phyloP scores from a whole-genome alignment of 345 rosid genomes.

The Schrenkiella parvula region DNA sequence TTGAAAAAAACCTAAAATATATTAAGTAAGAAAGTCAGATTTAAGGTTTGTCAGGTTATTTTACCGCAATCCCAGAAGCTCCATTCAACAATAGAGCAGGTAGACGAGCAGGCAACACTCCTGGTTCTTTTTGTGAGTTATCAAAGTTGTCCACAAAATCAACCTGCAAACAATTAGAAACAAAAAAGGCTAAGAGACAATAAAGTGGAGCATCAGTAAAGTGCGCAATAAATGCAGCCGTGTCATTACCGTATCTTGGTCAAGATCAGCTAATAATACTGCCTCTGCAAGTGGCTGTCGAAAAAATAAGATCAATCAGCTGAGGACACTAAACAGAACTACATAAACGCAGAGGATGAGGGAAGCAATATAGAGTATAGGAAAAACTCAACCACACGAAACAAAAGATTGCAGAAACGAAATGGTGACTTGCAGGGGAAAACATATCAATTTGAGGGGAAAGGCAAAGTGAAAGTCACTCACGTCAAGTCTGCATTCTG shows the following conservation, averaged over 20 bases:
- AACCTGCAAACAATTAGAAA: conserved; percentile 49
- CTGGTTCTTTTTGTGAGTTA: conserved; percentile 85
- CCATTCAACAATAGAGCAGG: conserved; percentile 88
- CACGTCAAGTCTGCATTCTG: conserved; percentile 93
- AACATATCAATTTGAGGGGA: background rate
- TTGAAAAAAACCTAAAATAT: background rate
- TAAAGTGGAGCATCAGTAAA: background rate
- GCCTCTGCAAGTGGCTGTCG: conserved; percentile 86
- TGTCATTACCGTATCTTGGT: conserved; percentile 64
- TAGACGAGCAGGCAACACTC: conserved; percentile 89
- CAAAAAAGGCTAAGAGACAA: conserved; percentile 15
- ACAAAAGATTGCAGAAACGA: background rate
- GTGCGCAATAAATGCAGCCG: background rate
- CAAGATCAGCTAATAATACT: conserved; percentile 76
- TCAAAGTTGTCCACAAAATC: conserved; percentile 93
- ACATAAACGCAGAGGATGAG: background rate
- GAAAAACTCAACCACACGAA: background rate
- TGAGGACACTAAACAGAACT: background rate
- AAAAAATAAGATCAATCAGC: conserved; percentile 6
- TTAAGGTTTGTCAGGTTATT: conserved; percentile 11
- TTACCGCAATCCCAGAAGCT: conserved; percentile 96
- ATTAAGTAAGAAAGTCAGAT: background rate
- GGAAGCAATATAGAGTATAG: background rate
- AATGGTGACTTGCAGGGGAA: background rate
- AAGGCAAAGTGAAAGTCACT: conserved; percentile 27